Conservation (phyloP, 23 red algal genomes). For the Gracilaria gracilis region DNA sequence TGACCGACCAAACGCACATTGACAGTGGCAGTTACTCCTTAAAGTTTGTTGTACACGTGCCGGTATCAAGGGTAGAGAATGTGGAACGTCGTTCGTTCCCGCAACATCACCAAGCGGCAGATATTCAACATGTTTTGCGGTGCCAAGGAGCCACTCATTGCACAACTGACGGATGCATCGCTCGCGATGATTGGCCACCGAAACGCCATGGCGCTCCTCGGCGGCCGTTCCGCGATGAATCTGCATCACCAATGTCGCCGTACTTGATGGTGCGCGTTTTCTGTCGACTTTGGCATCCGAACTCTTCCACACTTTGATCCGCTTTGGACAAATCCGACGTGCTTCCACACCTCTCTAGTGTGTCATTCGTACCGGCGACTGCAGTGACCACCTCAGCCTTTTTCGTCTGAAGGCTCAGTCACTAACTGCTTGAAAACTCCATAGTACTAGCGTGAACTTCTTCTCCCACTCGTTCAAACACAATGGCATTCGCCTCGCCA, state of each 20-base stretch:
- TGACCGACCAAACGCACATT: too few species aligned
- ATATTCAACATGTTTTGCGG: too few species aligned
- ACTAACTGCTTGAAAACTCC: too few species aligned
- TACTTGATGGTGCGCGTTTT: not conserved
- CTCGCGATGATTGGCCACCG: not conserved
- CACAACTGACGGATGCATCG: not conserved
- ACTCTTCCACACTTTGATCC: not conserved
- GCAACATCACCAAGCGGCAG: too few species aligned
- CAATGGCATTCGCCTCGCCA: slow-evolving; percentile 14
- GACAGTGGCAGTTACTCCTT: too few species aligned
- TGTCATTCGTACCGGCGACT: not conserved
- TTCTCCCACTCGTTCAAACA: not conserved
- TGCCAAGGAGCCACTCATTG: not conserved
- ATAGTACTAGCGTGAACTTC: not conserved
- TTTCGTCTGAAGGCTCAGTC: too few species aligned
- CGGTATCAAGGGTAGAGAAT: too few species aligned
- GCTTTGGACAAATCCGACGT: not conserved
- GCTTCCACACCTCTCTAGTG: not conserved
- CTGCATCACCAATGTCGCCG: not conserved
- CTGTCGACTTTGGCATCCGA: not conserved
- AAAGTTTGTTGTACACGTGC: too few species aligned
- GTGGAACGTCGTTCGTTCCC: too few species aligned
- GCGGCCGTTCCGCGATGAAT: not conserved
- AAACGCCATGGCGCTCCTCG: not conserved
- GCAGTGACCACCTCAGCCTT: not conserved